Conservation (phyloP, 1,284 basidiomycete genomes). For the Tausonia pullulans region DNA sequence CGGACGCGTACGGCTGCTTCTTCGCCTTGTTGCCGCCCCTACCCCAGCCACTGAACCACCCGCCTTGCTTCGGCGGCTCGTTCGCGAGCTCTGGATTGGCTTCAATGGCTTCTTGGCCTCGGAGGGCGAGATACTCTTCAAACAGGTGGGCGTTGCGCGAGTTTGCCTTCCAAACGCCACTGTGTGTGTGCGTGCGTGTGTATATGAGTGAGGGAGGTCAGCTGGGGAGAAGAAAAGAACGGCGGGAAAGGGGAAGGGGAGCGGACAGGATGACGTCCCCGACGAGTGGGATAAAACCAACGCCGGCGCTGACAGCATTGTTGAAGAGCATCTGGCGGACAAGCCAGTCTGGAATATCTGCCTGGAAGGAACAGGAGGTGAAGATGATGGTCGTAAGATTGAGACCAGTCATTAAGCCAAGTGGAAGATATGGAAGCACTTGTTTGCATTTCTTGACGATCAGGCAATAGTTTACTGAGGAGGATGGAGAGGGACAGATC, state of each 20-base stretch:
- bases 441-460: conserved; percentile 61
- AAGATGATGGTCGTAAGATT: too few relatives aligned
- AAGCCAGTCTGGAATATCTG: conserved; percentile 54
- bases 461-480: conserved; percentile 52
- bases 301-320: conserved; percentile 56
- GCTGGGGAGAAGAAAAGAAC: too few relatives aligned
- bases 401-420: too few relatives aligned
- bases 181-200: too few relatives aligned
- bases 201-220: too few relatives aligned
- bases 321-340: conserved; percentile 64
- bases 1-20: too few relatives aligned
- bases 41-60: too few relatives aligned
- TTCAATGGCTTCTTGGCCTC: not conserved
- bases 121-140: conserved; percentile 11
- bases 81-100: not conserved
- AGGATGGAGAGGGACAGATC: not conserved
- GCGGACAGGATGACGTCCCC: conserved; percentile 56
- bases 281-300: conserved; percentile 41
- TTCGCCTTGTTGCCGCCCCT: too few relatives aligned
- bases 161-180: conserved; percentile 71
- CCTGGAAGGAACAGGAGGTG: not conserved
- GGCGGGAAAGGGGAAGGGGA: too few relatives aligned
- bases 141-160: conserved; percentile 58
- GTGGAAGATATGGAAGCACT: conserved; percentile 25
- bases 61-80: too few relatives aligned